These are phyloP conservation scores for Ocimum tenuiflorum DNA, from an alignment of 257 asterid genomes.

Conservation along the genomic window DNA sequence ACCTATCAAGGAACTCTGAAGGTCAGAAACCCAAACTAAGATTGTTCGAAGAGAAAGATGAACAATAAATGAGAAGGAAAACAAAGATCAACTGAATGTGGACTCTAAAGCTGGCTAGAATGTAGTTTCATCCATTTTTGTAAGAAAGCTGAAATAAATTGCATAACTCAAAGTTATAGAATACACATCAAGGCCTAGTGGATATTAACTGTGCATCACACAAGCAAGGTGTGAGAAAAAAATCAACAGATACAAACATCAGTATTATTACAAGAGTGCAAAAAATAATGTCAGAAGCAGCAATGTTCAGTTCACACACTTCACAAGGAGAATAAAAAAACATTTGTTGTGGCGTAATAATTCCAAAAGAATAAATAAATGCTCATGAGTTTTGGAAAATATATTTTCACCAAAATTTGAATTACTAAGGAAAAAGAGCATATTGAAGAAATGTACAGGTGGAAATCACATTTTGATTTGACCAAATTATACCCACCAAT, in stretches of 20 bases:
- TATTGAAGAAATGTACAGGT: background rate
- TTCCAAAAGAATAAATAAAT: background rate
- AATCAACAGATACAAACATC: background rate
- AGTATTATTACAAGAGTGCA: background rate
- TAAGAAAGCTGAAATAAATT: too few species aligned
- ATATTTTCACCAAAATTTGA: background rate
- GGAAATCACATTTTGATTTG: constrained; percentile 1
- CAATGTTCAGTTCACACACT: background rate
- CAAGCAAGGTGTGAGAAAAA: background rate
- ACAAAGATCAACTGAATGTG: constrained; percentile 5
- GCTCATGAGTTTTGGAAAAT: background rate
- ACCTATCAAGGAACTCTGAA: constrained; percentile 44
- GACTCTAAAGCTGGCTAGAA: background rate
- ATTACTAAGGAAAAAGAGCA: background rate
- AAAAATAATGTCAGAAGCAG: background rate
- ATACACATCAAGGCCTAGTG: constrained; percentile 4
- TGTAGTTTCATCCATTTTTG: too few species aligned
- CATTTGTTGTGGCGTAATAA: background rate
- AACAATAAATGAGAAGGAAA: constrained; percentile 9
- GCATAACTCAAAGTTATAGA: background rate
- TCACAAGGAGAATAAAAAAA: background rate
- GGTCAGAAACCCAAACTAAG: constrained; percentile 23
- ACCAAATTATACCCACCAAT: constrained; percentile 53
- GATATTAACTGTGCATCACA: background rate
- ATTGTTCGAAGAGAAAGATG: background rate